Percentiles rank a stretch among this genome's conserved stretches.
Evolutionary conservation across 305 asterid species (phyloP).

Genomic region (Euphrasia arctica): DNA sequence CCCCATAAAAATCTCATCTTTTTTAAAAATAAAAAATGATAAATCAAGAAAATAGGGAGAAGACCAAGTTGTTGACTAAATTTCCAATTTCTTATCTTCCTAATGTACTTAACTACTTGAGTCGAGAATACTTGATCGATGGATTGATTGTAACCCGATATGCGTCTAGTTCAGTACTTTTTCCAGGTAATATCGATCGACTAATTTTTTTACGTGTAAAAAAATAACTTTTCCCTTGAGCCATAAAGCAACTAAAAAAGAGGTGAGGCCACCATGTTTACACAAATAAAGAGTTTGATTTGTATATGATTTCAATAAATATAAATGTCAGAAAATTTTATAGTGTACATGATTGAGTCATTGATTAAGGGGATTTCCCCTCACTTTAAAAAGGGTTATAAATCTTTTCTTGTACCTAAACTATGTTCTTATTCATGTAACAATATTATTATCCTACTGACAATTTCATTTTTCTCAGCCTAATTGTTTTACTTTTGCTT

Average conservation of each 20-base stretch:
- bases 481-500: not conserved
- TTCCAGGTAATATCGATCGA: too few species aligned
- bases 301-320: constrained; percentile 41
- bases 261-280: constrained; percentile 39
- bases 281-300: constrained; percentile 39
- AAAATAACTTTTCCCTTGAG: constrained; percentile 33
- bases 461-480: not conserved
- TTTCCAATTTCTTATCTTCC: not conserved
- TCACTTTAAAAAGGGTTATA: constrained; percentile 12
- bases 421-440: constrained; percentile 1
- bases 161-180: too few species aligned
- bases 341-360: constrained; percentile 68
- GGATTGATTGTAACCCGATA: too few species aligned
- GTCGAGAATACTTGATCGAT: too few species aligned
- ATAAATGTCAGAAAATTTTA: constrained; percentile 13
- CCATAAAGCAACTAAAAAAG: constrained; percentile 40
- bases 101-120: too few species aligned
- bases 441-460: not conserved
- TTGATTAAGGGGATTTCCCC: constrained; percentile 48
- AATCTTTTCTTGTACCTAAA: constrained; percentile 12
- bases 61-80: too few species aligned
- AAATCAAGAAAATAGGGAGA: too few species aligned
- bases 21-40: not conserved
- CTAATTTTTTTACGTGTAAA: too few species aligned
- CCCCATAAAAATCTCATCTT: constrained; percentile 47